Conservation (phyloP, 2,329 filamentous ascomycete species). For the Venturia carpophila region DNA sequence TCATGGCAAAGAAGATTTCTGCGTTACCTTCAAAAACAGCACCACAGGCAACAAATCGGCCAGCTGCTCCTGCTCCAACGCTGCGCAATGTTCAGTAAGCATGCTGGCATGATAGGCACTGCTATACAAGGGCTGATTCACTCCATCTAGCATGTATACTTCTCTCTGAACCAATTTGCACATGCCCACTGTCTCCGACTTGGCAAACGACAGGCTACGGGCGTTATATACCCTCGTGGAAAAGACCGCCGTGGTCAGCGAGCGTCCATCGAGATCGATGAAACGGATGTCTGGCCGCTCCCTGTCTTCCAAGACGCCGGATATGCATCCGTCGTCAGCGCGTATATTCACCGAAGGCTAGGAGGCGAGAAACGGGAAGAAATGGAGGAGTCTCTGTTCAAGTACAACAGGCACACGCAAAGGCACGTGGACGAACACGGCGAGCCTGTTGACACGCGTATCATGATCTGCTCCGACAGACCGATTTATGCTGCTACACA, state of each 20-base stretch:
- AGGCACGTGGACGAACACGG: background rate
- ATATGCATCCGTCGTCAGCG: background rate
- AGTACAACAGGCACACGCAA: background rate
- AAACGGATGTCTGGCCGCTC: background rate
- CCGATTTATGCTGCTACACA: background rate
- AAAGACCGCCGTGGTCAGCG: background rate
- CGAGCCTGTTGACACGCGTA: background rate
- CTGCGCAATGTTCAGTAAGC: background rate
- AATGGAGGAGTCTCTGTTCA: background rate
- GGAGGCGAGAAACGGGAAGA: background rate
- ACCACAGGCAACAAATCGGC: background rate
- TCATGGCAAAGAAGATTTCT: background rate
- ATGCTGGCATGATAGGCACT: background rate
- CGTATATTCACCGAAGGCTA: background rate
- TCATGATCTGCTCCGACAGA: background rate
- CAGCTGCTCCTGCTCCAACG: background rate
- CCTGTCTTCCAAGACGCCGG: background rate
- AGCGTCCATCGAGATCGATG: background rate
- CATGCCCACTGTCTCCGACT: background rate
- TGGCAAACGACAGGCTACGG: background rate
- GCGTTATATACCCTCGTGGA: background rate
- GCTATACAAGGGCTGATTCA: background rate
- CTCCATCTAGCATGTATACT: background rate
- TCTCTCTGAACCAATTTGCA: background rate
- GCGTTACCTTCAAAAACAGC: background rate